Percentiles rank a stretch among this genome's conserved stretches.
These are phyloP conservation scores for Onygena corvina DNA, from an alignment of 2,329 filamentous ascomycete genomes.

Conservation along the genomic window DNA sequence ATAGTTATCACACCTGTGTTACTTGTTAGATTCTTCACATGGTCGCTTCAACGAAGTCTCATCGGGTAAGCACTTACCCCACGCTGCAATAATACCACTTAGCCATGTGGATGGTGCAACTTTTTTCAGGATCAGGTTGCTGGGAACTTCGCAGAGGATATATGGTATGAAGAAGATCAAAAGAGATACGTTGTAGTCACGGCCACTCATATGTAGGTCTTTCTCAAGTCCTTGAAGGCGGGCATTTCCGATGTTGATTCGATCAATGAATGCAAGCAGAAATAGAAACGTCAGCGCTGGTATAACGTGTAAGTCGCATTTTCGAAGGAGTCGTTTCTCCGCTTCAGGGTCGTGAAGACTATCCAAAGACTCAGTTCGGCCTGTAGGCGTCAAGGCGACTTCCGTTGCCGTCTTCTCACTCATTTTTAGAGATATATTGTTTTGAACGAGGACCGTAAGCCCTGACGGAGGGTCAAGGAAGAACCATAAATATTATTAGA, in stretches of 20 bases:
- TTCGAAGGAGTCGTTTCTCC: slow-evolving; percentile 36
- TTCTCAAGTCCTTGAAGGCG: slow-evolving; percentile 35
- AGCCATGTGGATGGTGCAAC: slow-evolving; percentile 33
- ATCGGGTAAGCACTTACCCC: slow-evolving; percentile 16
- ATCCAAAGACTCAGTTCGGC: slow-evolving; percentile 14
- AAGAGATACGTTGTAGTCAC: slow-evolving; percentile 34
- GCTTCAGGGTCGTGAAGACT: slow-evolving; percentile 14
- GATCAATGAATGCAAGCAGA: slow-evolving; percentile 36
- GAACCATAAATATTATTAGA: not conserved
- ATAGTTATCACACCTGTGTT: slow-evolving; percentile 31
- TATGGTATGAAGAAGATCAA: slow-evolving; percentile 39
- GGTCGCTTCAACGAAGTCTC: slow-evolving; percentile 11
- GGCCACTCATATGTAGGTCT: slow-evolving; percentile 33
- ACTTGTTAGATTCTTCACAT: not conserved
- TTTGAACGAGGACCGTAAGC: not conserved
- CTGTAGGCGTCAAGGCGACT: slow-evolving; percentile 1
- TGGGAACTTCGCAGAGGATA: slow-evolving; percentile 36
- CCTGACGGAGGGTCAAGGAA: not conserved
- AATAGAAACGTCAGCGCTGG: slow-evolving; percentile 39
- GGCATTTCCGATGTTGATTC: slow-evolving; percentile 40
- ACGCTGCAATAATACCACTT: slow-evolving; percentile 32
- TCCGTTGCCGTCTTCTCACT: slow-evolving; percentile 11
- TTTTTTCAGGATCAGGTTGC: slow-evolving; percentile 37
- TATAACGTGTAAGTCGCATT: slow-evolving; percentile 39
- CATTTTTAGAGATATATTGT: not conserved